Conservation (phyloP, 371 early-diverging fungal species). For the Lichtheimia ramosa region DNA sequence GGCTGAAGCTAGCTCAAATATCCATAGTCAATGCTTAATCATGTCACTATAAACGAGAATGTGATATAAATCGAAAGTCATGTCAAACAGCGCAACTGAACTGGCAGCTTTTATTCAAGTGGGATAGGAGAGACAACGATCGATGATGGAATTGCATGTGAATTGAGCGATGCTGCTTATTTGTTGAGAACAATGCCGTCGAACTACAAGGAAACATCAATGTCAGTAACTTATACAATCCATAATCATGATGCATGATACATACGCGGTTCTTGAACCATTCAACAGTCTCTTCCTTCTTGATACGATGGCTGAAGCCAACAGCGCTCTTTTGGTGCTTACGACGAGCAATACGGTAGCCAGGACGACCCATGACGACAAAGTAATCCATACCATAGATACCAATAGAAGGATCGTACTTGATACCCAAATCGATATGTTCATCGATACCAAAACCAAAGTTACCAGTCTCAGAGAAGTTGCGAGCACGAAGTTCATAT, state of each 20-base stretch:
- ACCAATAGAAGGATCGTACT: slow-evolving; percentile 99
- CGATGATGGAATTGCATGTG: no score
- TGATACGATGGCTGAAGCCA: slow-evolving; percentile 94
- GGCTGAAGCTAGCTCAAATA: no score
- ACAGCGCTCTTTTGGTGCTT: slow-evolving; percentile 89
- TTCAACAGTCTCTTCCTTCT: slow-evolving; percentile 82
- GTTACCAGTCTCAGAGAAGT: slow-evolving; percentile 99
- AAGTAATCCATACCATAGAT: slow-evolving; percentile 98
- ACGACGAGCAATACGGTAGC: slow-evolving; percentile 96
- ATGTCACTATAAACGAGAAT: no score
- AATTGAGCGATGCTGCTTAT: slow-evolving; percentile 38
- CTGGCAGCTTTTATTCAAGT: slow-evolving; percentile 1
- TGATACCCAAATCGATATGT: slow-evolving; percentile 99
- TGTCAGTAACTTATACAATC: neutral
- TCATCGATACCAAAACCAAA: slow-evolving; percentile 99
- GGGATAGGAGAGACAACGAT: neutral
- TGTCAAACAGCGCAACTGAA: no score
- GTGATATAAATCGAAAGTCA: no score
- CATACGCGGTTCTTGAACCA: slow-evolving; percentile 84
- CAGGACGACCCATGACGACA: slow-evolving; percentile 98
- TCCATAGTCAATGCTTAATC: no score
- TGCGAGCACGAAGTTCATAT: slow-evolving; percentile 94
- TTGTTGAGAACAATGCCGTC: slow-evolving; percentile 89
- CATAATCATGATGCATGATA: neutral
- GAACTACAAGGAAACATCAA: slow-evolving; percentile 48